A percentile compares a stretch with the other conserved stretches of the same genome.
Evolutionary conservation across 148 eudicot genomes (phyloP).

Genomic region (Polygonum maritimum): DNA sequence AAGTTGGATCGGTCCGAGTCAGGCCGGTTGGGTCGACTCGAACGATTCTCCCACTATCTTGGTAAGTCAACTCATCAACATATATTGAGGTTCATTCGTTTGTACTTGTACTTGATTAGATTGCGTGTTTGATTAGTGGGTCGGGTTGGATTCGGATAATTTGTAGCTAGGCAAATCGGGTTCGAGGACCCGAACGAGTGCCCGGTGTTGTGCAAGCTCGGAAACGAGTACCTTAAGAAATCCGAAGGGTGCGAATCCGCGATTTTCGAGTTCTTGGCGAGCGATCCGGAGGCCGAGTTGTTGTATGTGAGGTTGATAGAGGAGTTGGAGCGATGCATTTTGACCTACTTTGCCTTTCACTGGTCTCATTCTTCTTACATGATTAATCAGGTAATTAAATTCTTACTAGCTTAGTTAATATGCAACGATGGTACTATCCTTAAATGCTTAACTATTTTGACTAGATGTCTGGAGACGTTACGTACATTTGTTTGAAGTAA

Average conservation of each 20-base stretch:
- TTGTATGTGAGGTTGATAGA: constrained; percentile 63
- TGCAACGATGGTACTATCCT: too few relatives aligned
- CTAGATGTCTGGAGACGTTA: too few relatives aligned
- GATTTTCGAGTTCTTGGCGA: constrained; percentile 51
- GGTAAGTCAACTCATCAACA: constrained; percentile 28
- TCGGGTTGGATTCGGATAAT: background rate
- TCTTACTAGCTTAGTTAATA: background rate
- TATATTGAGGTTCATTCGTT: background rate
- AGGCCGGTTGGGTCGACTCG: constrained; percentile 48
- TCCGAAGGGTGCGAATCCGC: constrained; percentile 39
- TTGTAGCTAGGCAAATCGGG: constrained; percentile 83
- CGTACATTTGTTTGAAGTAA: too few relatives aligned
- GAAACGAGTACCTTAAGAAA: constrained; percentile 49
- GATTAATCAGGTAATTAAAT: constrained; percentile 47
- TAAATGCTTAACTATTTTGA: too few relatives aligned
- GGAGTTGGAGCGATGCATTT: constrained; percentile 79
- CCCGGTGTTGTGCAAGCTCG: constrained; percentile 48
- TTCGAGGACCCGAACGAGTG: constrained; percentile 58
- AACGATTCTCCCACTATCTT: constrained; percentile 76
- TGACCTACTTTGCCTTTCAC: constrained; percentile 65
- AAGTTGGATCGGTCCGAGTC: constrained; percentile 34
- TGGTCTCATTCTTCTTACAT: constrained; percentile 63
- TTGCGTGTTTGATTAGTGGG: background rate
- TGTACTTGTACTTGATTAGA: background rate
- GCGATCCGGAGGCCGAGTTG: constrained; percentile 31